Evolutionary conservation across 2,329 filamentous ascomycete genomes (phyloP).

Genomic region (Cordyceps javanica): DNA sequence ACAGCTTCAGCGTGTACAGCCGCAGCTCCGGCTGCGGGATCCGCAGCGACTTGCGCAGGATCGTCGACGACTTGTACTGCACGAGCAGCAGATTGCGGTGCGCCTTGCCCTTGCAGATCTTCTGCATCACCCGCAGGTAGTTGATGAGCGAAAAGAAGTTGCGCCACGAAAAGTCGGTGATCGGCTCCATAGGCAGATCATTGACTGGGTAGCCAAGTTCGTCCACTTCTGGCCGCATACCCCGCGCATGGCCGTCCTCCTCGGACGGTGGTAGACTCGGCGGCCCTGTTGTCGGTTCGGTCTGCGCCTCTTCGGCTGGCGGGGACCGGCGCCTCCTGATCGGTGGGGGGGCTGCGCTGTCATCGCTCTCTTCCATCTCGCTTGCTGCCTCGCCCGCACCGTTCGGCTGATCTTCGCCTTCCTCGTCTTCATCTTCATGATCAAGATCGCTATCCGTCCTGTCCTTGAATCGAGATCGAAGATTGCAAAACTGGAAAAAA

Average conservation of each 20-base stretch:
- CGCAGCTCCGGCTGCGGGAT: slow-evolving; percentile 82
- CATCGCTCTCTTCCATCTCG: slow-evolving; percentile 49
- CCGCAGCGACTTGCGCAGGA: slow-evolving; percentile 84
- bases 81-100: slow-evolving; percentile 92
- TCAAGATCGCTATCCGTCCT: slow-evolving; percentile 24
- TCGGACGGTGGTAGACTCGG: slow-evolving; percentile 19
- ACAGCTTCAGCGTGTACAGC: slow-evolving; percentile 92
- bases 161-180: slow-evolving; percentile 85
- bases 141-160: slow-evolving; percentile 96
- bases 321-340: slow-evolving; percentile 56
- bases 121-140: slow-evolving; percentile 92
- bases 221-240: slow-evolving; percentile 61
- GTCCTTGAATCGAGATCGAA: slow-evolving; percentile 49
- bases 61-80: slow-evolving; percentile 89
- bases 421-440: slow-evolving; percentile 19
- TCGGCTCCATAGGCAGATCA: slow-evolving; percentile 64
- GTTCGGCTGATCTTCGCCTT: slow-evolving; percentile 16
- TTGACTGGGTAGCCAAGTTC: slow-evolving; percentile 78
- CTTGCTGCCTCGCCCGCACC: slow-evolving; percentile 28
- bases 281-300: slow-evolving; percentile 20
- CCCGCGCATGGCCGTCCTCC: slow-evolving; percentile 22
- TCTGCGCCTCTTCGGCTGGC: slow-evolving; percentile 20
- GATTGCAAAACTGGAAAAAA: slow-evolving; percentile 87
- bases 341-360: slow-evolving; percentile 79
- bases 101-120: slow-evolving; percentile 92